A percentile compares a stretch with the other conserved stretches of the same genome.
These are phyloP conservation scores for Sporothrix globosa DNA, from an alignment of 2,329 filamentous ascomycete genomes.

Conservation along the genomic window DNA sequence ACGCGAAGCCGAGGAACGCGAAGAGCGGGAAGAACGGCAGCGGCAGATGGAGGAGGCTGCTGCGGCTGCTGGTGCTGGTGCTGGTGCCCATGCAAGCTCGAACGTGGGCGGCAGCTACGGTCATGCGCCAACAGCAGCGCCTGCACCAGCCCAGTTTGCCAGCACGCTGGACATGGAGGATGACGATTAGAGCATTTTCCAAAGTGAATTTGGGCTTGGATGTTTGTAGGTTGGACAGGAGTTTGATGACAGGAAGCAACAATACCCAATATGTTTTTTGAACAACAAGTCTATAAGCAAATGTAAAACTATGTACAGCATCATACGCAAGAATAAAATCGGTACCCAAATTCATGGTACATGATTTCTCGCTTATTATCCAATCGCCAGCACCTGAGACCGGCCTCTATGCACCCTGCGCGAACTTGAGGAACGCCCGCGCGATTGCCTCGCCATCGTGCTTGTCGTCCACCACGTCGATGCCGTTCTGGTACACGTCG, in stretches of 20 bases:
- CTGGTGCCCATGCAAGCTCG: constrained; percentile 7
- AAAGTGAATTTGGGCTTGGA: no score
- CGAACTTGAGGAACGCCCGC: constrained; percentile 74
- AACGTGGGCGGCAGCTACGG: constrained; percentile 5
- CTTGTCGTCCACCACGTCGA: constrained; percentile 64
- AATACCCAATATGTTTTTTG: neutral
- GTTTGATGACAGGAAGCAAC: neutral
- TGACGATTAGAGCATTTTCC: constrained; percentile 24
- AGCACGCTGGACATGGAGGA: constrained; percentile 37
- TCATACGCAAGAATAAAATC: neutral
- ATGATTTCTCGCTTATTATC: neutral
- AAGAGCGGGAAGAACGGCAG: constrained; percentile 53
- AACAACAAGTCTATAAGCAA: neutral
- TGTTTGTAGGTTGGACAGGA: no score
- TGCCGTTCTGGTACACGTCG: constrained; percentile 68
- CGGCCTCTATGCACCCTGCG: constrained; percentile 56
- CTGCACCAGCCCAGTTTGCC: constrained; percentile 35
- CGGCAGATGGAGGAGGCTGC: constrained; percentile 49
- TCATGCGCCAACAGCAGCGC: constrained; percentile 25
- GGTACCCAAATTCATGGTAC: neutral
- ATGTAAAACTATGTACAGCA: neutral
- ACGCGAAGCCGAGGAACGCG: constrained; percentile 44
- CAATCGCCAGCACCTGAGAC: no score
- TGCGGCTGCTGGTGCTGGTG: constrained; percentile 39
- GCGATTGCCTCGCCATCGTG: constrained; percentile 83